A percentile compares a stretch with the other conserved stretches of the same genome.
phyloP scores from a whole-genome alignment of 2,329 filamentous ascomycete species.

The Microdochium bolleyi region DNA sequence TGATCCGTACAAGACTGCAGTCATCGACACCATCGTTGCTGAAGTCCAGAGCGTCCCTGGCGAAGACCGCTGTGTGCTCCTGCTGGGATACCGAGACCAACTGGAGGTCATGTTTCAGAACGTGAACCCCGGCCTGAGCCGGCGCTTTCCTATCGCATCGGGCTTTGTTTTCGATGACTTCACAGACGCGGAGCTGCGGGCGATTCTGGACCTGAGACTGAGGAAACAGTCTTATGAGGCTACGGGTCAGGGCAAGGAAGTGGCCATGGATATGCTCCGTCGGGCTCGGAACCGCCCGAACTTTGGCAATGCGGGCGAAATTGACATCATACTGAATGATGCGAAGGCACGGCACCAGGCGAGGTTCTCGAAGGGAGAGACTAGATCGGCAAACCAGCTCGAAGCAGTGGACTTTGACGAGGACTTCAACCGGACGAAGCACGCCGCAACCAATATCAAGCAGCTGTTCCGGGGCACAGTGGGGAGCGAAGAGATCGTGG shows the following conservation, averaged over 20 bases:
- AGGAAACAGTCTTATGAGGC: slow-evolving; percentile 34
- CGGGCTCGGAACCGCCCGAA: slow-evolving; percentile 44
- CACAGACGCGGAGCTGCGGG: slow-evolving; percentile 35
- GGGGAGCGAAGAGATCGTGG: slow-evolving; percentile 47
- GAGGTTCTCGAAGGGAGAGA: slow-evolving; percentile 1
- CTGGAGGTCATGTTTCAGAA: slow-evolving; percentile 55
- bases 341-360: slow-evolving; percentile 39
- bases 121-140: slow-evolving; percentile 48
- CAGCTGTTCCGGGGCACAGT: slow-evolving; percentile 51
- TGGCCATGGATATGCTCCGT: slow-evolving; percentile 39
- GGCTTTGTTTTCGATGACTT: slow-evolving; percentile 56
- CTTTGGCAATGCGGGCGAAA: slow-evolving; percentile 56
- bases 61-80: slow-evolving; percentile 54
- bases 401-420: slow-evolving; percentile 44
- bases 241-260: slow-evolving; percentile 34
- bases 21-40: slow-evolving; percentile 55
- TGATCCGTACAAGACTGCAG: slow-evolving; percentile 3
- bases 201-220: slow-evolving; percentile 48
- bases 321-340: slow-evolving; percentile 45
- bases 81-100: slow-evolving; percentile 52
- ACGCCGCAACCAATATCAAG: slow-evolving; percentile 37
- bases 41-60: slow-evolving; percentile 52
- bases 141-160: slow-evolving; percentile 46
- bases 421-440: slow-evolving; percentile 45
- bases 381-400: slow-evolving; percentile 19